A percentile compares a stretch with the other conserved stretches of the same genome.
Evolutionary conservation across 1,284 basidiomycete genomes (phyloP).

Genomic region (Tylopilus sp.): DNA sequence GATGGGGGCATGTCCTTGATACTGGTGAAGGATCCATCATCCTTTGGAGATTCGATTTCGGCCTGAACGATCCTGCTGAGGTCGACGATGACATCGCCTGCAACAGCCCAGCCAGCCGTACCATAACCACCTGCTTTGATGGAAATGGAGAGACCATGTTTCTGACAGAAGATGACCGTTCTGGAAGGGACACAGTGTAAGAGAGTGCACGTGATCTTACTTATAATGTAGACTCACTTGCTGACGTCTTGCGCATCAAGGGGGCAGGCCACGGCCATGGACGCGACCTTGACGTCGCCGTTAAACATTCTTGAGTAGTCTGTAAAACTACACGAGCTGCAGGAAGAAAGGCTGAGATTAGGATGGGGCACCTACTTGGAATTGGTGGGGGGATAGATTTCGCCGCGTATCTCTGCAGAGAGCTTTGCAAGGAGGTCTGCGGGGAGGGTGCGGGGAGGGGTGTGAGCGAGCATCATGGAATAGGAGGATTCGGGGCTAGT

Average conservation of each 20-base stretch:
- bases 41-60: conserved; percentile 59
- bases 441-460: conserved; percentile 8
- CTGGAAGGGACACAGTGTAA: conserved; percentile 36
- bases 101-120: conserved; percentile 83
- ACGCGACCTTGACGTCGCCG: conserved; percentile 60
- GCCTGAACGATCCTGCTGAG: conserved; percentile 63
- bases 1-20: conserved; percentile 49
- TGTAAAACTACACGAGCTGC: conserved; percentile 46
- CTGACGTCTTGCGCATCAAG: conserved; percentile 72
- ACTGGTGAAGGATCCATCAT: conserved; percentile 52
- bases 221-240: conserved; percentile 43
- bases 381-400: conserved; percentile 43
- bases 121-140: conserved; percentile 87
- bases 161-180: conserved; percentile 64
- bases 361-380: conserved; percentile 37
- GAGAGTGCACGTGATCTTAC: conserved; percentile 7
- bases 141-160: conserved; percentile 70
- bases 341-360: background rate
- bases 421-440: conserved; percentile 36
- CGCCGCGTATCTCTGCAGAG: conserved; percentile 43
- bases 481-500: conserved; percentile 3
- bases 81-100: conserved; percentile 81
- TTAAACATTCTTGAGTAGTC: conserved; percentile 71
- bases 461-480: conserved; percentile 16
- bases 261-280: conserved; percentile 64